A percentile compares a stretch with the other conserved stretches of the same genome.
Evolutionary conservation across 495 filamentous ascomycete species (phyloP).

Genomic region (Daldinia vernicosa): DNA sequence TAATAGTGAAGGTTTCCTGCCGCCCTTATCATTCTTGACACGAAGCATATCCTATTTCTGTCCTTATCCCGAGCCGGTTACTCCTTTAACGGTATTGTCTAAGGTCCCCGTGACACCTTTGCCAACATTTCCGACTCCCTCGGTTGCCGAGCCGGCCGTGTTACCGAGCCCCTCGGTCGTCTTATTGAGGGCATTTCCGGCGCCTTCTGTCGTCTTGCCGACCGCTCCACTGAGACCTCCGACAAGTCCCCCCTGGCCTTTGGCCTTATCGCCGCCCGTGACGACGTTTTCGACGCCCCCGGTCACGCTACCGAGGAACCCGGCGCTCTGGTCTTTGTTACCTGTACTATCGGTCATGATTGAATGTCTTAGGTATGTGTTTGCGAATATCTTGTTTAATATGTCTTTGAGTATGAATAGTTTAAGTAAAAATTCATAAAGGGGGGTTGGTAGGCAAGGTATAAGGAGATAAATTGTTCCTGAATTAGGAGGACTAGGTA

Average conservation of each 20-base stretch:
- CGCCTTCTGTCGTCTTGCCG: conserved; percentile 50
- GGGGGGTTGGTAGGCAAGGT: no score
- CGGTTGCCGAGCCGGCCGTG: conserved; percentile 43
- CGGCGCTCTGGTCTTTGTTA: conserved; percentile 32
- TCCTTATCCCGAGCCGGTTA: conserved; percentile 32
- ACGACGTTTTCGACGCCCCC: conserved; percentile 51
- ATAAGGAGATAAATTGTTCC: no score
- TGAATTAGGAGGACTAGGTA: no score
- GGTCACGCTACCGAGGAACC: conserved; percentile 50
- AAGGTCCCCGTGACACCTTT: conserved; percentile 42
- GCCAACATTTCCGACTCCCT: conserved; percentile 42
- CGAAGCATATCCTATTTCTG: conserved; percentile 2
- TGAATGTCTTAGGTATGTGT: not conserved
- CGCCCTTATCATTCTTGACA: not conserved
- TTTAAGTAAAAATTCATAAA: no score
- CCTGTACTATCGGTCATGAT: conserved; percentile 22
- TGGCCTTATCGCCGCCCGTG: conserved; percentile 51
- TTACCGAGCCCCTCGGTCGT: conserved; percentile 48
- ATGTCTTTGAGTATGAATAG: no score
- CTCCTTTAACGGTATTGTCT: conserved; percentile 32
- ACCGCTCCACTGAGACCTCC: conserved; percentile 47
- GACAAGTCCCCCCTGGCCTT: conserved; percentile 54
- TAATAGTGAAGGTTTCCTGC: not conserved
- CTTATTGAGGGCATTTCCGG: conserved; percentile 41
- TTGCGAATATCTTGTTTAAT: not conserved